A percentile compares a stretch with the other conserved stretches of the same genome.
Conservation (phyloP, 2,329 filamentous ascomycete species). For the Bimuria novae-zelandiae region DNA sequence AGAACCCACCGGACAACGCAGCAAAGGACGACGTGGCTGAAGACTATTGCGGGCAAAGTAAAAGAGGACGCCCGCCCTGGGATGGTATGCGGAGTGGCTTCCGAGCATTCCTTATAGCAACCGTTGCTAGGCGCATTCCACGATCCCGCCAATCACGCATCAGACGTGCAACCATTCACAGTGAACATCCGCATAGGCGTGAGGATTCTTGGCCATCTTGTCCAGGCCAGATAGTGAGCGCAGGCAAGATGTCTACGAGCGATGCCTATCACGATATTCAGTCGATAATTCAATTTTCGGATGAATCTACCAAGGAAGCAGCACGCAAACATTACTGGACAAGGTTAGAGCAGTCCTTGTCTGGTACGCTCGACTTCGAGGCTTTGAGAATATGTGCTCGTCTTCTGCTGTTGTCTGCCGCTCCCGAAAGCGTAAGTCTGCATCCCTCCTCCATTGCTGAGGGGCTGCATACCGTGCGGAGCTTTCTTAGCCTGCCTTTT, state of each 20-base stretch:
- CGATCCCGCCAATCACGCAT: slow-evolving; percentile 13
- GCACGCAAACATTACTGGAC: slow-evolving; percentile 30
- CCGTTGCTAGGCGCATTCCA: slow-evolving; percentile 24
- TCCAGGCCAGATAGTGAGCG: neutral
- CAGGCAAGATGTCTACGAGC: neutral
- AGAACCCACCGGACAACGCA: slow-evolving; percentile 5
- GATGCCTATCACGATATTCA: slow-evolving; percentile 15
- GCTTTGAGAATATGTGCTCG: slow-evolving; percentile 27
- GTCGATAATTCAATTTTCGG: slow-evolving; percentile 27
- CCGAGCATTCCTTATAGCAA: slow-evolving; percentile 14
- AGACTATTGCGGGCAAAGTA: slow-evolving; percentile 12
- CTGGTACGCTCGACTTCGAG: slow-evolving; percentile 23
- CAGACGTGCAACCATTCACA: slow-evolving; percentile 3
- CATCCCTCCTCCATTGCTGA: neutral
- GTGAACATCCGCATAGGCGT: neutral
- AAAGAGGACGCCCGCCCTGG: neutral
- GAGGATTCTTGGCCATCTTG: neutral
- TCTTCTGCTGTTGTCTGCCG: slow-evolving; percentile 16
- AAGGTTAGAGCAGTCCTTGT: slow-evolving; percentile 19
- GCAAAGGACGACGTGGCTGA: slow-evolving; percentile 18
- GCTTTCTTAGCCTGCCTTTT: neutral
- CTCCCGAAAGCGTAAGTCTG: slow-evolving; percentile 10
- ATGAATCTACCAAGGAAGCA: slow-evolving; percentile 21
- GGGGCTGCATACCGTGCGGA: neutral
- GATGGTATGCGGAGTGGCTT: neutral